Conservation (phyloP, 768 basidiomycete genomes). For the Harrya chromipes region DNA sequence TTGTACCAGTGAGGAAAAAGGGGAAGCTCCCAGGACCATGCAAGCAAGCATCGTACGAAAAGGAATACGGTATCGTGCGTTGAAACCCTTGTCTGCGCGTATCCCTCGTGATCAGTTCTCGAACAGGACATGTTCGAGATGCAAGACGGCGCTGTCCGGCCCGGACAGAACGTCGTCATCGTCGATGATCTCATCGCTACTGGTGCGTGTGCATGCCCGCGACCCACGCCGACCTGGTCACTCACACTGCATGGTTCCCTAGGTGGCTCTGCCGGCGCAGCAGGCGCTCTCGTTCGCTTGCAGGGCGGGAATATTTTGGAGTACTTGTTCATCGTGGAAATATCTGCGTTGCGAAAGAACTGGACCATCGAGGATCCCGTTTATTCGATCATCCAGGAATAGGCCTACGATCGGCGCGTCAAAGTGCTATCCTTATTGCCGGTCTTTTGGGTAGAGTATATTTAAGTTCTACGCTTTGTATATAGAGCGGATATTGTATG, state of each 20-base stretch:
- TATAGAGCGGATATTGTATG: background rate
- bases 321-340: slow-evolving; percentile 92
- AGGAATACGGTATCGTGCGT: slow-evolving; percentile 89
- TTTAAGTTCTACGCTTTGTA: slow-evolving; percentile 1
- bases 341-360: slow-evolving; percentile 71
- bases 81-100: background rate
- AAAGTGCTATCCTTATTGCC: slow-evolving; percentile 25
- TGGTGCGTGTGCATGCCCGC: slow-evolving; percentile 47
- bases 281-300: slow-evolving; percentile 82
- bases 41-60: slow-evolving; percentile 72
- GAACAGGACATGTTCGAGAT: slow-evolving; percentile 93
- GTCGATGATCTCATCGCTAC: slow-evolving; percentile 97
- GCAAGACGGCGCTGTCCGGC: slow-evolving; percentile 80
- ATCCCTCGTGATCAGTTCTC: slow-evolving; percentile 1
- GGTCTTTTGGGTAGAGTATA: background rate
- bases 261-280: slow-evolving; percentile 94
- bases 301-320: slow-evolving; percentile 83
- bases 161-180: slow-evolving; percentile 81
- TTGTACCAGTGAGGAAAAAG: slow-evolving; percentile 91
- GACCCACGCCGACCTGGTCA: background rate
- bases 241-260: slow-evolving; percentile 5
- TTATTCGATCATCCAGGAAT: slow-evolving; percentile 86
- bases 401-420: background rate
- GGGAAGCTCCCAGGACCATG: slow-evolving; percentile 94
- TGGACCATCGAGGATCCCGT: slow-evolving; percentile 70